Evolutionary conservation across 2,329 filamentous ascomycete genomes (phyloP), one percentile per base, ranked within the genome.

Genomic region (Colletotrichum tropicicola): DNA sequence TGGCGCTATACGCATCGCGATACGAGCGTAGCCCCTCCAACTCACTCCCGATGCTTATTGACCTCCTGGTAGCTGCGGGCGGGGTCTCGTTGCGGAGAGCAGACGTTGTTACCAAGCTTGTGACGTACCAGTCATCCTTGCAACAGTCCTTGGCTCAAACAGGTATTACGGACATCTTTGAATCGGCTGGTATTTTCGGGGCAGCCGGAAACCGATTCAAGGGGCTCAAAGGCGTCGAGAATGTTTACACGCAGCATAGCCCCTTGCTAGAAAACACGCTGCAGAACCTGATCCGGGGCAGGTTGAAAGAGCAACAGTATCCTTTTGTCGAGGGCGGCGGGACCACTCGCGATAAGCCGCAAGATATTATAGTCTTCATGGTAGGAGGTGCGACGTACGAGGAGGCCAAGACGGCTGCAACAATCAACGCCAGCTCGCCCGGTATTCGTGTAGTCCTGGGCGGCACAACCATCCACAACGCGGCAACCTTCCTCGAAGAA

Each of bases 161-260:
- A 9, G 93, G 93, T 5, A 93, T 98, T 61, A 90, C 93, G 0
- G 95, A 98, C 69, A 88, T 98, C 6, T 98, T 99, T 72, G 94
- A 98, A 73, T 91, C 93, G 0, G 88, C 91, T 0, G 95, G 93
- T 5, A 95, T 99, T 68, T 97, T 99, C 78, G 92, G 93, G 0
- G 92, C 92, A 12, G 94, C 94, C 10, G 87, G 93, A 39, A 93
- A 91, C 73, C 89, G 94, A 5, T 94, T 99, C 77, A 97, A 97
- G 73, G 96, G 96, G 0, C 84, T 99, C 13, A 98, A 98, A 74
- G 96, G 96, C 2, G 96, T 99, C 1, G 97, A 99, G 77, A 99
- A 99, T 72, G 96, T 99, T 27, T 99, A 99, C 77, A 99, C 96
- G 0, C 97, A 99, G 76, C 96, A 99, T 77, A 97, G 93, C 6